Evolutionary conservation across 2,329 filamentous ascomycete species (phyloP).

Genomic region (Aspergillus calidoustus): DNA sequence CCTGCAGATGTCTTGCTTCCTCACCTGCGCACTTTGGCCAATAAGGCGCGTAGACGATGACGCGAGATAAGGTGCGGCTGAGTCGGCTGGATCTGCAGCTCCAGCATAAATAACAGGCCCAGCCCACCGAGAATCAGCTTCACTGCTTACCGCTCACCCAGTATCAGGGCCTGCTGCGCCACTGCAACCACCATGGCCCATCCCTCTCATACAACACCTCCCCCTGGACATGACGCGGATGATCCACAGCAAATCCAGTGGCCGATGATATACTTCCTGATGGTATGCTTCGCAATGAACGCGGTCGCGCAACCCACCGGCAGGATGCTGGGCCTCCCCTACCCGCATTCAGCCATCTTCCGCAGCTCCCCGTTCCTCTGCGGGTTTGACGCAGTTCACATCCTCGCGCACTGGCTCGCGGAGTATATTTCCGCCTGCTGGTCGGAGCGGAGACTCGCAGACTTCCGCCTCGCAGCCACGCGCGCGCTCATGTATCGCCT

Average conservation of each 20-base stretch:
- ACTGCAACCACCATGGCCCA: too few species aligned
- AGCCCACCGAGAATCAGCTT: too few species aligned
- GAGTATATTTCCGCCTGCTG: neutral
- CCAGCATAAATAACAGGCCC: too few species aligned
- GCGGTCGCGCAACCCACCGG: neutral
- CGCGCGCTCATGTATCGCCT: neutral
- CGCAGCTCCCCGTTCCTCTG: neutral
- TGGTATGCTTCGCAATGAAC: constrained; percentile 47
- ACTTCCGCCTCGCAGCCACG: neutral
- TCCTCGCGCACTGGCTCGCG: neutral
- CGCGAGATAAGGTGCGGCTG: too few species aligned
- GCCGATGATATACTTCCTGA: constrained; percentile 48
- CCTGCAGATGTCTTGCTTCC: too few species aligned
- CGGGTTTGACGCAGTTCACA: neutral
- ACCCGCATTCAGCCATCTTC: neutral
- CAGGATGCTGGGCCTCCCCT: neutral
- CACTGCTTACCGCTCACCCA: too few species aligned
- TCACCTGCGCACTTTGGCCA: too few species aligned
- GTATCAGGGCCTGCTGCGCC: too few species aligned
- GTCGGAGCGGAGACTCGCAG: neutral
- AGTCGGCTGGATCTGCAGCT: too few species aligned
- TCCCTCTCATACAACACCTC: too few species aligned
- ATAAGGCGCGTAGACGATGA: too few species aligned
- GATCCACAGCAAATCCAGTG: neutral
- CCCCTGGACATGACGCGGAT: neutral